These are phyloP conservation scores for Paramecium octaurelia DNA, from an alignment of 73 alveolate genomes.

Conservation along the genomic window DNA sequence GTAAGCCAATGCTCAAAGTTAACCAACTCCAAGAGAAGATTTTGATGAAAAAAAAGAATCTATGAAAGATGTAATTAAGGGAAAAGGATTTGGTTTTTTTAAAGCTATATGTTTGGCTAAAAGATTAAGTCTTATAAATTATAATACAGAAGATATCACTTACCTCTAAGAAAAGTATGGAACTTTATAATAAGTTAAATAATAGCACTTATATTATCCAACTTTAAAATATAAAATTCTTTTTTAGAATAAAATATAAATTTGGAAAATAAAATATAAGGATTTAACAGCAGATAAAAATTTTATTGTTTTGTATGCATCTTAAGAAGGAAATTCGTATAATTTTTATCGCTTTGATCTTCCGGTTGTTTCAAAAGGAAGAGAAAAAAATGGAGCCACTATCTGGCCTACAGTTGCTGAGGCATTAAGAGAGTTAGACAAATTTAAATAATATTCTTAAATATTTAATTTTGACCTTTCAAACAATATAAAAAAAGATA, in stretches of 20 bases:
- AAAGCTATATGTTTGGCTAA: constrained; percentile 10
- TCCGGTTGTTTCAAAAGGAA: not conserved
- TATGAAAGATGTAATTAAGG: not conserved
- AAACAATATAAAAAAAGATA: not conserved
- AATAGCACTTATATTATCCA: constrained; percentile 18
- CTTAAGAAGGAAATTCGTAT: not conserved
- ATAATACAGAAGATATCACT: not conserved
- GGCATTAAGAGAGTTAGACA: not conserved
- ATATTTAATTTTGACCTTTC: not conserved
- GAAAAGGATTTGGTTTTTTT: constrained; percentile 15
- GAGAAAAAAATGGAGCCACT: not conserved
- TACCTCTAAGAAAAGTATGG: constrained; percentile 26
- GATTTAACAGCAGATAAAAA: constrained; percentile 42
- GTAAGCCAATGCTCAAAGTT: not conserved
- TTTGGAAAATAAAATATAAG: constrained; percentile 33
- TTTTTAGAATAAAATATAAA: not conserved
- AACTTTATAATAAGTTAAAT: not conserved
- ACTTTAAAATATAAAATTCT: not conserved
- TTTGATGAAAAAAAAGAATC: not conserved
- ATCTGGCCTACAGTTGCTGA: constrained; percentile 46
- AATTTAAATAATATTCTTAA: not conserved
- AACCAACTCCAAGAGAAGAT: constrained; percentile 19
- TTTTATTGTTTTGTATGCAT: constrained; percentile 13
- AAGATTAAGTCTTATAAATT: not conserved
- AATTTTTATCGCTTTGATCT: constrained; percentile 25